Base-by-base conservation (phyloP, 306 rosid species). In the Astragalus glycyphyllos region DNA sequence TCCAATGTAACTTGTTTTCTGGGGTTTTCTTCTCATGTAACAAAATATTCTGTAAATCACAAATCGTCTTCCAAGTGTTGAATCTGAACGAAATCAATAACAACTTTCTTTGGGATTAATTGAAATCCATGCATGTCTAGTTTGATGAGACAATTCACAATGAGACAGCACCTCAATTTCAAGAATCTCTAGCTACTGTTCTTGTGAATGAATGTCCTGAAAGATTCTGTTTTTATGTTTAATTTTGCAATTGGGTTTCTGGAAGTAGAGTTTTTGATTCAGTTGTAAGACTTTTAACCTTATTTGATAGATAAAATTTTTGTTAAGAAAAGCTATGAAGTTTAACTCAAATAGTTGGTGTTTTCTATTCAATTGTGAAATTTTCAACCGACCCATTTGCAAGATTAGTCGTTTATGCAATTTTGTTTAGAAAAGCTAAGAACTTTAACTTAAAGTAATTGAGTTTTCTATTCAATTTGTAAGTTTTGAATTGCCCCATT, bases 311-410 rank as follows among this genome's bases (percentile, higher is more conserved):
- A 65, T 15, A n/a, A n/a, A 14, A 16, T 10, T 73, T 17, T 17
- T 61, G 26, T 35, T 53, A 35, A 29, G 59, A n/a, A 58, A 48
- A 47, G 50, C 10, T 69, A 8, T 76, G 2, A 68, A 58, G 9
- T 41, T 58, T 11, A 7, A 45, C 6, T 65, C 15, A 17, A 29
- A 7, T 65, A 0, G 23, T 29, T 58, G 3, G 1, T 11, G 8
- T 53, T 11, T 14, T 59, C 17, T 26, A 50, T 26, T 66, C 6
- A 35, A 29, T 29, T 48, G 15, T 20, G 5, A 26, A 71, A 45
- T 8, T 49, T 56, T 48, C 16, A 45, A 20, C 20, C 9, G 56
- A 14, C 35, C 65, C 76, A 5, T 15, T 69, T 54, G 31, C 13
- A 16, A 29, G 14, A 68, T 61, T 37, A 38, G 32, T 57, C 31